A percentile compares a stretch with the other conserved stretches of the same genome.
Evolutionary conservation across 768 basidiomycete genomes (phyloP).

Genomic region (Mycena chlorophos): DNA sequence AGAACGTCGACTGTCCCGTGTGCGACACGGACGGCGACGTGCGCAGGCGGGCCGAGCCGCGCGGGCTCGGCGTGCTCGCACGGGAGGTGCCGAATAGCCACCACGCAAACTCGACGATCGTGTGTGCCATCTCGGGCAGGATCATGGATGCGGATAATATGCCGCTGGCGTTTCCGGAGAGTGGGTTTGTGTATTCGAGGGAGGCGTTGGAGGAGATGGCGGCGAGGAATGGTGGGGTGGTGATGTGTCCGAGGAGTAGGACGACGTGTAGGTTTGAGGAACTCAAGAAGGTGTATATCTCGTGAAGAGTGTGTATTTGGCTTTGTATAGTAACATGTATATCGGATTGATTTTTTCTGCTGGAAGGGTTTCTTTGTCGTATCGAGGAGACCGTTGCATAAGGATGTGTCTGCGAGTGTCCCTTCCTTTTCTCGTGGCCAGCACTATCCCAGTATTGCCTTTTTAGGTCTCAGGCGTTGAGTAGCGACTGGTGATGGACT

Average conservation of each 20-base stretch:
- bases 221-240: conserved; percentile 68
- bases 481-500: no score
- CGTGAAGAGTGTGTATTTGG: conserved; percentile 40
- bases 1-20: conserved; percentile 88
- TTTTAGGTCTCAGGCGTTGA: no score
- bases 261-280: conserved; percentile 61
- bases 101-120: conserved; percentile 93
- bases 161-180: conserved; percentile 85
- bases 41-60: conserved; percentile 15
- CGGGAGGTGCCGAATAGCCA: conserved; percentile 89
- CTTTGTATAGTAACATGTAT: neutral
- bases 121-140: conserved; percentile 85
- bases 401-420: no score
- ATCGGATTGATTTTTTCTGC: neutral
- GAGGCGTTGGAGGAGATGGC: conserved; percentile 92
- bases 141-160: conserved; percentile 95
- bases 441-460: no score
- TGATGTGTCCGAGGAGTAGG: conserved; percentile 82
- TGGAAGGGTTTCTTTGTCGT: conserved; percentile 6
- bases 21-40: conserved; percentile 64
- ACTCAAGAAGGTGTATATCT: conserved; percentile 89
- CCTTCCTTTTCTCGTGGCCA: no score
- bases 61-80: conserved; percentile 73
- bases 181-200: conserved; percentile 87
- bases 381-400: no score